phyloP scores from a whole-genome alignment of 2,329 filamentous ascomycete species.

The Claviceps spartinae region DNA sequence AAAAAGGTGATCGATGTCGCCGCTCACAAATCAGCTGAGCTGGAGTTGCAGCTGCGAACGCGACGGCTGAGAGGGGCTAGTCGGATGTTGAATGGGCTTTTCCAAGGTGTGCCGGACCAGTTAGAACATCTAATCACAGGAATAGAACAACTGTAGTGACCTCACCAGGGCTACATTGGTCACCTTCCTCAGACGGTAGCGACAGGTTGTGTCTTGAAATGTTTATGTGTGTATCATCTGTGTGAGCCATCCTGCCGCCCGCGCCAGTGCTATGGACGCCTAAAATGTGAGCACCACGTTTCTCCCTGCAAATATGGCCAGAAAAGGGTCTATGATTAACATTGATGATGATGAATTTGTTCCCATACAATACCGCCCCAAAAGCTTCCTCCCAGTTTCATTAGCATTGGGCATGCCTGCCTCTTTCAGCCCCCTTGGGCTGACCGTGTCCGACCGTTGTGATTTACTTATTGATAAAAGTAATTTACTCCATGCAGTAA shows the following conservation, averaged over 20 bases:
- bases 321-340: not conserved
- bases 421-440: not conserved
- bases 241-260: not conserved
- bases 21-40: slow-evolving; percentile 59
- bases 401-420: not conserved
- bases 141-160: slow-evolving; percentile 47
- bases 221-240: not conserved
- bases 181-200: not conserved
- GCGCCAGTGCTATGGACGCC: not conserved
- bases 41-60: slow-evolving; percentile 60
- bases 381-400: not conserved
- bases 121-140: slow-evolving; percentile 39
- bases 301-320: not conserved
- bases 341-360: not conserved
- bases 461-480: not conserved
- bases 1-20: slow-evolving; percentile 65
- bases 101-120: slow-evolving; percentile 25
- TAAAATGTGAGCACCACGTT: not conserved
- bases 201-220: not conserved
- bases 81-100: slow-evolving; percentile 27
- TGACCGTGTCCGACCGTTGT: not conserved
- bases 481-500: slow-evolving; percentile 6
- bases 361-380: not conserved
- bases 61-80: slow-evolving; percentile 44
- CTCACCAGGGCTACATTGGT: not conserved